These are phyloP conservation scores for Penicillium sp. DNA, from an alignment of 2,329 filamentous ascomycete genomes.

Conservation along the genomic window DNA sequence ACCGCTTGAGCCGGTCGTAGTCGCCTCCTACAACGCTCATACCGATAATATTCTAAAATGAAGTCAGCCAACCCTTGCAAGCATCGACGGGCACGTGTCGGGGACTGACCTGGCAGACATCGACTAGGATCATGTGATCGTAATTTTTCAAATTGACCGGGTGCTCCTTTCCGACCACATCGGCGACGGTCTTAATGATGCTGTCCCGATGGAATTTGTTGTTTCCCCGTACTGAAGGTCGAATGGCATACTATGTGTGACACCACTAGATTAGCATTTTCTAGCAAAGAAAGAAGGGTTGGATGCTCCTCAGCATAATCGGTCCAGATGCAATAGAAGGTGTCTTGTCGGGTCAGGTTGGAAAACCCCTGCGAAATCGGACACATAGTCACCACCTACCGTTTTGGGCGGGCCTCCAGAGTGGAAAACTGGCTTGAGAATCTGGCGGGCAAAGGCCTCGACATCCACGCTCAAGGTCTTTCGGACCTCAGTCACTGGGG, in stretches of 20 bases:
- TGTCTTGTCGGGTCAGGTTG: not conserved
- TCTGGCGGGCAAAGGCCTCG: slow-evolving; percentile 50
- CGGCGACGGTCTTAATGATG: slow-evolving; percentile 56
- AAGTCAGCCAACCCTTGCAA: slow-evolving; percentile 10
- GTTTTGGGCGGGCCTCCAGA: slow-evolving; percentile 47
- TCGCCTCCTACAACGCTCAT: slow-evolving; percentile 58
- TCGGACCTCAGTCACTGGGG: slow-evolving; percentile 52
- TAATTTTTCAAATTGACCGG: slow-evolving; percentile 56
- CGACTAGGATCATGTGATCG: slow-evolving; percentile 56
- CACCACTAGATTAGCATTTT: not conserved
- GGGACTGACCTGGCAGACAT: slow-evolving; percentile 53
- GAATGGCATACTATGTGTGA: slow-evolving; percentile 53
- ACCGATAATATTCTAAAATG: slow-evolving; percentile 52
- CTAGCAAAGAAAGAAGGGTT: not conserved
- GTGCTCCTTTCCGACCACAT: slow-evolving; percentile 52
- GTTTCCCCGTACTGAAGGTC: slow-evolving; percentile 56
- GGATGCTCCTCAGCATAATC: not conserved
- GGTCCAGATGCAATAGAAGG: not conserved
- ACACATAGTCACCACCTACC: slow-evolving; percentile 34
- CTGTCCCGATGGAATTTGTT: slow-evolving; percentile 50
- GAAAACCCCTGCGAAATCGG: too few relatives aligned
- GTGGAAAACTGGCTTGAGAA: slow-evolving; percentile 56
- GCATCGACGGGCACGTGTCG: not conserved
- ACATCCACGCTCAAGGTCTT: slow-evolving; percentile 55
- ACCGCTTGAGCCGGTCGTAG: slow-evolving; percentile 57